Percentiles rank a stretch among this genome's conserved stretches.
These are phyloP conservation scores for Phytophthora boehmeriae DNA, from an alignment of 352 stramenopile genomes.

Conservation along the genomic window DNA sequence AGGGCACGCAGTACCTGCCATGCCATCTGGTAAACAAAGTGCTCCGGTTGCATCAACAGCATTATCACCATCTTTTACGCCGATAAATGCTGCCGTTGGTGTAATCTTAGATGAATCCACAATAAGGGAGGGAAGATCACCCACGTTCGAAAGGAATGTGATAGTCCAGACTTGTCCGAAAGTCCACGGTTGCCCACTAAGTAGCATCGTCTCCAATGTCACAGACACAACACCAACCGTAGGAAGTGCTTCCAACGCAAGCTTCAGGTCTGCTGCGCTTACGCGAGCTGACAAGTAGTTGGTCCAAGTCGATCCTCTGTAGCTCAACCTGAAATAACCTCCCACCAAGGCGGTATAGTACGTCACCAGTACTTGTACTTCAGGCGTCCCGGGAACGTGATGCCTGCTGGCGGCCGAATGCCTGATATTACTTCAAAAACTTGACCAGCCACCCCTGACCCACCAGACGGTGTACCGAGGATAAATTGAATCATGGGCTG, in stretches of 20 bases:
- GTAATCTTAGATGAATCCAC: conserved; percentile 74
- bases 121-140: conserved; percentile 53
- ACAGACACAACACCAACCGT: conserved; percentile 70
- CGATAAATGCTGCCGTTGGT: conserved; percentile 49
- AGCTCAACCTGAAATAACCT: conserved; percentile 78
- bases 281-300: conserved; percentile 60
- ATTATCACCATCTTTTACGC: conserved; percentile 79
- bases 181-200: conserved; percentile 19
- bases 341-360: conserved; percentile 46
- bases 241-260: conserved; percentile 68
- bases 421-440: conserved; percentile 61
- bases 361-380: conserved; percentile 79
- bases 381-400: conserved; percentile 54
- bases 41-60: conserved; percentile 53
- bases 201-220: conserved; percentile 20
- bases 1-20: conserved; percentile 36
- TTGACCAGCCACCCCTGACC: conserved; percentile 28
- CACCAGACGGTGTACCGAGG: conserved; percentile 28
- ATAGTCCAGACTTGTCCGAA: conserved; percentile 74
- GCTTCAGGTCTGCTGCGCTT: conserved; percentile 45
- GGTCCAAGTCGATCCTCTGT: conserved; percentile 76
- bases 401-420: conserved; percentile 36
- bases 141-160: conserved; percentile 76
- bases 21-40: conserved; percentile 46
- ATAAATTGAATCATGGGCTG: conserved; percentile 64